Base-by-base conservation (phyloP, 1,139 yeast genomes). In the Saccharomyces hybrid region DNA sequence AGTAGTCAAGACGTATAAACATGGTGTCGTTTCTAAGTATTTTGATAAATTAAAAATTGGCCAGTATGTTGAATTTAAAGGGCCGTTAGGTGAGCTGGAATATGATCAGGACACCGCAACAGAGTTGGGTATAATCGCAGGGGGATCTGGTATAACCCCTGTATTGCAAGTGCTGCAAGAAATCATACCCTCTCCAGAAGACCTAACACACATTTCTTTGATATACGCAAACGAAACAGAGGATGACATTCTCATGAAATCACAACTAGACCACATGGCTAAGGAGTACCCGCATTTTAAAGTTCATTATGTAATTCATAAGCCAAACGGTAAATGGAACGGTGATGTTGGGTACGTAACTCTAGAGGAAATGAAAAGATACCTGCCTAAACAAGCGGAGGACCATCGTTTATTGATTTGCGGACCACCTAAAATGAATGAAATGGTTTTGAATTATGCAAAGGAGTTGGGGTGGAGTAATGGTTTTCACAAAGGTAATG, bases 71-170 rank as follows among this genome's bases (percentile, higher is more conserved):
- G 80, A 80, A 60, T 85, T 86, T 64, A 79, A 84, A 68, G 95
- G 95, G 3, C 90, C 93, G 26, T 85, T 85, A 53, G 95, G 95
- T 11, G 77, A 84, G 66, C 80, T 86, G 69, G 71, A 78, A 55
- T 85, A 86, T 67, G 67, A 69, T 34, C 69, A 82, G 26, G 84
- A 84, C 65, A 78, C 81, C 75, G 83, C 82, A 47, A 78, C 78
- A 57, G 79, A 81, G 56, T 76, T 86, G 58, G 84, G 83, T 13
- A 76, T 86, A 73, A 76, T 86, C 61, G 91, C 91, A n/a, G 93
- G 91, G 61, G 93, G 93, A 14, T 81, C 90, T 0, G 93, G 93
- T 53, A 84, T 86, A 56, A 85, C 95, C n/a, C 93, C 95, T 23
- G 82, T 85, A 64, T 75, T 86, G 58, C 90, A 86, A 67, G 85